These are phyloP conservation scores for Volvox reticuliferus DNA, from an alignment of 139 green algal genomes.

Conservation along the genomic window DNA sequence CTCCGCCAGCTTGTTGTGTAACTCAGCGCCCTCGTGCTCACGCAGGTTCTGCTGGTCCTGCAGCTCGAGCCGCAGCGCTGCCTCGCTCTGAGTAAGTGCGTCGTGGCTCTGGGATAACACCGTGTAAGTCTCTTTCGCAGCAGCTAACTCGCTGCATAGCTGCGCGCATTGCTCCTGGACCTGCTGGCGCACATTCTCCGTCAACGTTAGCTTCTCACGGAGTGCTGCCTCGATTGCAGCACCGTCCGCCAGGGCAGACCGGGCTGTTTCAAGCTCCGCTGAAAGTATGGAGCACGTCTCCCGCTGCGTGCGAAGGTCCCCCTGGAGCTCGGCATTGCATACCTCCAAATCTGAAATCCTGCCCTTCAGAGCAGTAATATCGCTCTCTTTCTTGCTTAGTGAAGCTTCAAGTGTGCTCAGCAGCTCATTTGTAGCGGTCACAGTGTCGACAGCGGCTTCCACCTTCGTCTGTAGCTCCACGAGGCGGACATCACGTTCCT, in stretches of 20 bases:
- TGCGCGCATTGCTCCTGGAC: neutral
- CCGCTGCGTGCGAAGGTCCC: neutral
- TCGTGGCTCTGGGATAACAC: neutral
- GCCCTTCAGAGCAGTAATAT: neutral
- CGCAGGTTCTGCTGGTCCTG: neutral
- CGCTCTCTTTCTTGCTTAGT: neutral
- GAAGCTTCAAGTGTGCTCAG: neutral
- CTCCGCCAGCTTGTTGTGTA: conserved; percentile 4
- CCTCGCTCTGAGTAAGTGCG: neutral
- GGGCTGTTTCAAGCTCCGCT: neutral
- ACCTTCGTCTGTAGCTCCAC: neutral
- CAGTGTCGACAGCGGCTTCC: neutral
- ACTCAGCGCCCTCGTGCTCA: neutral
- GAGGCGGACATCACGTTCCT: neutral
- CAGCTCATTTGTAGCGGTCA: neutral
- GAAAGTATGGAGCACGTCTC: neutral
- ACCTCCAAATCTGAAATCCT: neutral
- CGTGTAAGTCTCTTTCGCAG: neutral
- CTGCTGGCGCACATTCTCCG: neutral
- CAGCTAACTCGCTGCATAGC: neutral
- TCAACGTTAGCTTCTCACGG: neutral
- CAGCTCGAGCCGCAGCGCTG: neutral
- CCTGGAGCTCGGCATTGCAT: neutral
- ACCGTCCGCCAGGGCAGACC: neutral
- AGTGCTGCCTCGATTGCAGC: neutral